Percentiles rank a stretch among this genome's conserved stretches.
These are phyloP conservation scores for Prunus yedoensis DNA, from an alignment of 331 rosid genomes.

Conservation along the genomic window DNA sequence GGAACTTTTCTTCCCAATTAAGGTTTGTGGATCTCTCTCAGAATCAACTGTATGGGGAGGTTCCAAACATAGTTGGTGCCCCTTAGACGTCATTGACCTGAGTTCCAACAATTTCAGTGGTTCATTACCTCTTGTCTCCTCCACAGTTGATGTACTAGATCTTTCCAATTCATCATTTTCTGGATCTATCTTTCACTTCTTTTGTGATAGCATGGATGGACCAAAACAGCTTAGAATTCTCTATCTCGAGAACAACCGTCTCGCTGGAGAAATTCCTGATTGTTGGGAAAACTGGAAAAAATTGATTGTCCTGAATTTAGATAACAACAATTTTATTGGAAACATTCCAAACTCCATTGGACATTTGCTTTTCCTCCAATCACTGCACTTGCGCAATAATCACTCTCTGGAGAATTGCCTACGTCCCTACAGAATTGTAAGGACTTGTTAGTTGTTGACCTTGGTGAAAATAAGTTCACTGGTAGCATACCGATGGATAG, in stretches of 20 bases:
- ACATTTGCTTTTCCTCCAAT: background rate
- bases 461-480: constrained; percentile 28
- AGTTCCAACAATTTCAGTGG: constrained; percentile 7
- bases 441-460: constrained; percentile 25
- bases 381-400: background rate
- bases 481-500: constrained; percentile 39
- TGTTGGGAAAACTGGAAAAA: constrained; percentile 12
- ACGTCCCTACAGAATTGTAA: constrained; percentile 21
- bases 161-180: too few species aligned
- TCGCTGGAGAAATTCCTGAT: constrained; percentile 8
- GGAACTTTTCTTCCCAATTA: too few species aligned
- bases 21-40: too few species aligned
- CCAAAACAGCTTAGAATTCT: background rate
- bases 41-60: constrained; percentile 17
- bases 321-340: background rate
- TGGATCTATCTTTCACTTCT: too few species aligned
- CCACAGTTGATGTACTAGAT: too few species aligned
- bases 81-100: background rate
- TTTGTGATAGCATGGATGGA: too few species aligned
- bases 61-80: background rate
- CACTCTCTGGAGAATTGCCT: constrained; percentile 12
- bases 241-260: background rate
- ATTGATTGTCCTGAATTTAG: background rate
- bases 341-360: background rate
- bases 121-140: background rate